Conservation (phyloP, 1,284 basidiomycete species). For the Moesziomyces sp. region DNA sequence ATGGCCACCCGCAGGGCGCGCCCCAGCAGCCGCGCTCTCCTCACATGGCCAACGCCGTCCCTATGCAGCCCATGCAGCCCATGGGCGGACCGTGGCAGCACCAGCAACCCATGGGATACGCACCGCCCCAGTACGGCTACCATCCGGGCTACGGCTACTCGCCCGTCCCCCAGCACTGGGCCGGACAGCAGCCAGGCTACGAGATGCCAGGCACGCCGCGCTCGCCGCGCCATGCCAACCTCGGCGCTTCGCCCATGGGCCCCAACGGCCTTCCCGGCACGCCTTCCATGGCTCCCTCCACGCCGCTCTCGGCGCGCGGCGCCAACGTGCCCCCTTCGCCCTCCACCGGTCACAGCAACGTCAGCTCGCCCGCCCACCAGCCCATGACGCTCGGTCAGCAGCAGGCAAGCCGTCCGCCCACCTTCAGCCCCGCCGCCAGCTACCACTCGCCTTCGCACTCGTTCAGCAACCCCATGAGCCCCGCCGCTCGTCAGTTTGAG, state of each 20-base stretch:
- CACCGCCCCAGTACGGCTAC: slow-evolving; percentile 53
- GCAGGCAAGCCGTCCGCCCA: slow-evolving; percentile 33
- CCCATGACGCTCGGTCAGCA: slow-evolving; percentile 47
- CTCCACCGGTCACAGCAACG: slow-evolving; percentile 43
- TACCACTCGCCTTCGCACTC: slow-evolving; percentile 59
- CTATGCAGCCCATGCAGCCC: slow-evolving; percentile 58
- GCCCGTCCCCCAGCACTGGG: slow-evolving; percentile 49
- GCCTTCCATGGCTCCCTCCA: slow-evolving; percentile 50
- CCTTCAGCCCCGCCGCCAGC: slow-evolving; percentile 41
- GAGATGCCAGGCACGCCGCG: slow-evolving; percentile 57
- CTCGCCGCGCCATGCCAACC: slow-evolving; percentile 58
- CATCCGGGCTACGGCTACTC: slow-evolving; percentile 58
- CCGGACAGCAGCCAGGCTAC: slow-evolving; percentile 46
- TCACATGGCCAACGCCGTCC: slow-evolving; percentile 51
- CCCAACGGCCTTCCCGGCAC: slow-evolving; percentile 53
- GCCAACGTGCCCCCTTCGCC: slow-evolving; percentile 49
- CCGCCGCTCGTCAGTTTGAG: slow-evolving; percentile 65
- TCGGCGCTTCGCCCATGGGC: slow-evolving; percentile 59
- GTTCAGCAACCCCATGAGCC: slow-evolving; percentile 64
- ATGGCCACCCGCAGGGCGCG: slow-evolving; percentile 42
- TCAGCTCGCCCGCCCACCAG: slow-evolving; percentile 50
- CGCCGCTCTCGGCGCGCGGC: slow-evolving; percentile 37
- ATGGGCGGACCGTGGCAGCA: slow-evolving; percentile 56
- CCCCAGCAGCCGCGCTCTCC: slow-evolving; percentile 59
- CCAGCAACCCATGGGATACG: slow-evolving; percentile 48